A percentile compares a stretch with the other conserved stretches of the same genome.
phyloP scores from a whole-genome alignment of 1,284 basidiomycete genomes.

The Rugosomyces carneus region DNA sequence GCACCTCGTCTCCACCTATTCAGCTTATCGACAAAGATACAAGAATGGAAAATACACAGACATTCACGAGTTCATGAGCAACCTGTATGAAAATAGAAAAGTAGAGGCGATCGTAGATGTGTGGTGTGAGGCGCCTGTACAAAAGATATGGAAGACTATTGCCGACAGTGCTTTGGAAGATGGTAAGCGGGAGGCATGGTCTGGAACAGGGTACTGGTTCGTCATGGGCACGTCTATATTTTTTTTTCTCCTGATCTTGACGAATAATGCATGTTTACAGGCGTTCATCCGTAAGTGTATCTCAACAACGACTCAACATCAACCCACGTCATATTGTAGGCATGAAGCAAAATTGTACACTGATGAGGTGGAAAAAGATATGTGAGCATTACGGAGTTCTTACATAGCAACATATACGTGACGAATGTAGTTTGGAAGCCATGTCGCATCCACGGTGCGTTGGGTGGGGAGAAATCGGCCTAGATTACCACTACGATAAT shows the following conservation, averaged over 20 bases:
- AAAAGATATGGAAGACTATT: slow-evolving; percentile 55
- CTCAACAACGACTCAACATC: not conserved
- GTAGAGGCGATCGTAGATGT: slow-evolving; percentile 72
- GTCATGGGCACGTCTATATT: slow-evolving; percentile 53
- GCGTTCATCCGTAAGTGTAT: slow-evolving; percentile 64
- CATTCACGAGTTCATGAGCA: slow-evolving; percentile 60
- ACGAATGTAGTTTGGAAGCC: slow-evolving; percentile 50
- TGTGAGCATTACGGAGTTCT: no score
- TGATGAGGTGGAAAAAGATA: slow-evolving; percentile 60
- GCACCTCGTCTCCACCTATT: slow-evolving; percentile 66
- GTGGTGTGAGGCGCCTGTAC: slow-evolving; percentile 75
- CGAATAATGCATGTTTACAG: slow-evolving; percentile 25
- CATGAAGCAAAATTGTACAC: slow-evolving; percentile 68
- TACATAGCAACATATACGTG: no score
- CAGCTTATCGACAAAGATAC: slow-evolving; percentile 54
- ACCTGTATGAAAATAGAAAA: slow-evolving; percentile 48
- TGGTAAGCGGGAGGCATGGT: slow-evolving; percentile 50
- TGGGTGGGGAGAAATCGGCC: slow-evolving; percentile 80
- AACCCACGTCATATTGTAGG: slow-evolving; percentile 27
- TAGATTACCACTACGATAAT: slow-evolving; percentile 79
- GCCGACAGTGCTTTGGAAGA: slow-evolving; percentile 77
- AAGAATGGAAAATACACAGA: slow-evolving; percentile 36
- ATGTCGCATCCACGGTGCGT: slow-evolving; percentile 76
- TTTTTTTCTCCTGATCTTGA: slow-evolving; percentile 5
- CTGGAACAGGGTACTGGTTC: slow-evolving; percentile 66